Percentiles rank a stretch among this genome's conserved stretches.
These are phyloP conservation scores for Cicer arietinum DNA, from an alignment of 306 rosid genomes.

Conservation along the genomic window DNA sequence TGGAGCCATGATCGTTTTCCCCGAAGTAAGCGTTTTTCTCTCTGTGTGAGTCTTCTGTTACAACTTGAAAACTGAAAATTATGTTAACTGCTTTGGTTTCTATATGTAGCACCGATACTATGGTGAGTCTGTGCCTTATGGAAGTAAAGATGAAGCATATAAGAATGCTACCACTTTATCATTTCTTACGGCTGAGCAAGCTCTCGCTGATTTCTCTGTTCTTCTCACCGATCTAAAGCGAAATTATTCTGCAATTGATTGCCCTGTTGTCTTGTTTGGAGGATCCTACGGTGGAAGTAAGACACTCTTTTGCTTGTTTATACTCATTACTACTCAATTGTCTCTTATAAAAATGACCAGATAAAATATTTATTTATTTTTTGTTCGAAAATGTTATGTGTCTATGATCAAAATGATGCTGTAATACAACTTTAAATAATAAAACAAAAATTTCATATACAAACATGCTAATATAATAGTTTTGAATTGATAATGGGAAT, in stretches of 20 bases:
- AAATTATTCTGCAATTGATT: constrained; percentile 59
- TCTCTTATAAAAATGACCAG: too few relatives aligned
- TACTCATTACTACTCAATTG: too few relatives aligned
- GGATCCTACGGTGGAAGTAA: constrained; percentile 97
- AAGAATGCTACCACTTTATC: constrained; percentile 70
- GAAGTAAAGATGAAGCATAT: constrained; percentile 68
- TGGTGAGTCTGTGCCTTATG: constrained; percentile 77
- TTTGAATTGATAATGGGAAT: background rate
- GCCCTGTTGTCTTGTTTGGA: constrained; percentile 86
- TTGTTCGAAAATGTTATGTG: background rate
- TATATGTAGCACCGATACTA: constrained; percentile 74
- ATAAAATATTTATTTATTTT: background rate
- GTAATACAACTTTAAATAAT: background rate
- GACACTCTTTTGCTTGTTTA: constrained; percentile 10
- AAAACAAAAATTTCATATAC: background rate
- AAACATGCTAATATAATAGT: background rate
- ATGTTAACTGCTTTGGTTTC: background rate
- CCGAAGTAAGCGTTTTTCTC: constrained; percentile 58
- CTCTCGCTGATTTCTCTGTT: constrained; percentile 78
- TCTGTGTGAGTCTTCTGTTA: background rate
- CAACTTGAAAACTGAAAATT: background rate
- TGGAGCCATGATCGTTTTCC: constrained; percentile 83
- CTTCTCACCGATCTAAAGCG: constrained; percentile 65
- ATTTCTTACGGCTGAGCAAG: constrained; percentile 76
- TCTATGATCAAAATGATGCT: background rate